Conservation (phyloP, 208 protist genomes). For the Phytomonas sp. region DNA sequence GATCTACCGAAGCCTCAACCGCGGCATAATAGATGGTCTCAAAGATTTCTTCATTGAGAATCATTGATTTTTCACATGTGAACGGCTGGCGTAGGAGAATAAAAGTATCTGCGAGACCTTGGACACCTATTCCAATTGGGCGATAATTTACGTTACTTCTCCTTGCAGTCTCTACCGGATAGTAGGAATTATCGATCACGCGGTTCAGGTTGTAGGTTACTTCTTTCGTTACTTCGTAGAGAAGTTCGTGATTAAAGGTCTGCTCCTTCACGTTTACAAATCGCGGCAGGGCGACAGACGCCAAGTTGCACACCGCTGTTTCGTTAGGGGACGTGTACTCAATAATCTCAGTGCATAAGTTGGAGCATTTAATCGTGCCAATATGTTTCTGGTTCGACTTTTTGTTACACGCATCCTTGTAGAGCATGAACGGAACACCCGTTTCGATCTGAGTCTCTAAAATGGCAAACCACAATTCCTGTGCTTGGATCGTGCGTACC, state of each 20-base stretch:
- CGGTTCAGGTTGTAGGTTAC: constrained; percentile 96
- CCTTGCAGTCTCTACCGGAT: constrained; percentile 94
- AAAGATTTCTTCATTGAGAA: constrained; percentile 98
- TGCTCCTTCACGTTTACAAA: constrained; percentile 85
- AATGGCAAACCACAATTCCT: constrained; percentile 98
- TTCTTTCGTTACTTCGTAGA: constrained; percentile 90
- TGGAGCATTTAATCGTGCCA: constrained; percentile 98
- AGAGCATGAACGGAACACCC: constrained; percentile 98
- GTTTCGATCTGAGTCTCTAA: constrained; percentile 99
- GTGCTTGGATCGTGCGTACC: constrained; percentile 88
- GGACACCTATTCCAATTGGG: constrained; percentile 98
- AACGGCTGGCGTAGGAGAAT: constrained; percentile 94
- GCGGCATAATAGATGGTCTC: constrained; percentile 99
- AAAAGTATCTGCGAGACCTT: constrained; percentile 98
- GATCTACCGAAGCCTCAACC: constrained; percentile 80
- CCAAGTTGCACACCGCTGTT: constrained; percentile 98
- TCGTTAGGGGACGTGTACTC: constrained; percentile 97
- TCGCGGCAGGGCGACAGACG: constrained; percentile 96
- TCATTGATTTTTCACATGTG: constrained; percentile 81
- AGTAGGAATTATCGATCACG: constrained; percentile 99
- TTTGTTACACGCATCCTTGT: constrained; percentile 98
- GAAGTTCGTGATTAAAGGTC: constrained; percentile 84
- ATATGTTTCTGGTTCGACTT: constrained; percentile 99
- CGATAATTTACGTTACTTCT: constrained; percentile 96
- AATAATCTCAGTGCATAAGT: constrained; percentile 99